Evolutionary conservation across 169 alveolate genomes (phyloP), one percentile per base, ranked within the genome.

Genomic region (Eimeria sp.): DNA sequence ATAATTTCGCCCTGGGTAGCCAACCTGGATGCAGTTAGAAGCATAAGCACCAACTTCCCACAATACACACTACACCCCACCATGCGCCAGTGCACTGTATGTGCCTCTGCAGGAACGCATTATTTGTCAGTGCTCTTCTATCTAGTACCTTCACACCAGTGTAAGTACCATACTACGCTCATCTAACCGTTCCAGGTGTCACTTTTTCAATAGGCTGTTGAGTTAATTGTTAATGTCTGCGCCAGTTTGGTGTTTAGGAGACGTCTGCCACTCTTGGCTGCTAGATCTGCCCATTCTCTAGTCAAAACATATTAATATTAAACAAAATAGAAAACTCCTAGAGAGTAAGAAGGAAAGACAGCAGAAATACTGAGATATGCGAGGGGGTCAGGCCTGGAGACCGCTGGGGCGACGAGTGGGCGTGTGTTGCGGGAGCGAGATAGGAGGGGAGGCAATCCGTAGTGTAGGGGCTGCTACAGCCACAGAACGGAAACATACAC

Each of bases 321-420:
- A 40, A 18, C 52, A 72, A 72, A 72, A 37, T 33, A 72, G n/a
- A 37, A 6, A 54, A 18, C 6, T 72, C 25, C 56, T n/a, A 16
- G 40, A 14, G 30, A 72, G 9, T 16, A 72, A 30, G 56, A 4
- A 72, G n/a, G 68, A 78, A 78, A 78, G 40, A 30, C 64, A 46
- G 60, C 90, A 82, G 90, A 82, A 82, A 82, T 82, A 54, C 52
- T 16, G 43, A 80, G 52, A 52, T 56, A 82, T 40, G 33, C 37
- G 18, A 54, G 18, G 58, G 74, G 40, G 68, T 77, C 82, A 52
- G 66, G 40, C 43, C 64, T 77, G 88, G 88, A 27, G 88, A 77
- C 88, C 88, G 88, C 88, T 77, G 88, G 88, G 88, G 64, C 88
- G 90, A 82, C 74, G 66, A 40, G 90, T 60, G 52, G 74, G 71